Evolutionary conservation across 805 yeast species (phyloP), one percentile per base, ranked within the genome.

Genomic region (Hanseniaspora nectarophila): DNA sequence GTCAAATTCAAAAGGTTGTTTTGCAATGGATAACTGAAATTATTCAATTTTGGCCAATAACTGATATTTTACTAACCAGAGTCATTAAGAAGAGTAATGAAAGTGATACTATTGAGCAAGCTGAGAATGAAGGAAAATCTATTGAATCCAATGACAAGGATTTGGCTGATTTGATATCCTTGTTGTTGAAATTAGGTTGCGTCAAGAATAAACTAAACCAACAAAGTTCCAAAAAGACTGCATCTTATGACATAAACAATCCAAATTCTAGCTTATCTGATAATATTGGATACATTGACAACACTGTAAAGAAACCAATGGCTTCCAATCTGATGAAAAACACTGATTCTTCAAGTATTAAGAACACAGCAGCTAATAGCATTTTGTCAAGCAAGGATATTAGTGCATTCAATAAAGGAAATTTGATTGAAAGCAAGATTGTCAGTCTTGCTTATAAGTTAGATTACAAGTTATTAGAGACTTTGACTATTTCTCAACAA

Each of bases 1-100:
- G 76, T 42, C 85, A 85, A 58, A 84, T 89, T 43, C 94, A 86
- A 63, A 65, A 81, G 31, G 85, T 84, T 3, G 86, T 86, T 0
- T 70, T 90, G 46, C 77, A 79, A 44, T 92, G 98, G 98, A 67
- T 92, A 15, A 80, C 77, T 51, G 80, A 80, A 16, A 70, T 92
- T 32, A 67, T 92, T 24, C 77, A 44, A 8, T 37, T 33, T 42
- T 49, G 53, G 53, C 53, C 76, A 15, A 78, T 49, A 12, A 44
- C 44, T 8, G 53, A 49, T 34, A 42, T 49, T n/a, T 85, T 16
- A 13, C 10, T 15, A 7, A 28, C 31, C 24, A 42, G 23, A 33
- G 35, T 5, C 15, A 33, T 34, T 4, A 26, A 24, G 15, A 49
- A 34, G 34, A 32, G 6, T 8, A n/a, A 24, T n/a, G 43, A n/a